A percentile compares a stretch with the other conserved stretches of the same genome.
Conservation (phyloP, 202 grass and related monocot species). For the Panicum hallii region DNA sequence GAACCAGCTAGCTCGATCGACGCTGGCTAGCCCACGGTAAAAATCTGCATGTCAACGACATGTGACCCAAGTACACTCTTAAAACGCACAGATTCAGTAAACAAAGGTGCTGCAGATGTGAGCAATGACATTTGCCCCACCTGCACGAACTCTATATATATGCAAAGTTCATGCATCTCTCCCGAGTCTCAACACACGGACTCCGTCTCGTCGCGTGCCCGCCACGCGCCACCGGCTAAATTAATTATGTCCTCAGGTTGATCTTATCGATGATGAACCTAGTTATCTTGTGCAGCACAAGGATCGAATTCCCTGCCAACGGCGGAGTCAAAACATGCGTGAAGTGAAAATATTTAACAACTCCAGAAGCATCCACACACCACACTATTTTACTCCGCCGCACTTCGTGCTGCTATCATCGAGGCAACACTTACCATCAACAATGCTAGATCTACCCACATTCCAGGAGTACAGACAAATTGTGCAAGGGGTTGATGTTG, state of each 20-base stretch:
- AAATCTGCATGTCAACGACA: not conserved
- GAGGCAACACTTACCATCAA: not conserved
- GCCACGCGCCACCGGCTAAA: not conserved
- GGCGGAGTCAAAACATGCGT: too few species aligned
- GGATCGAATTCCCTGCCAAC: too few species aligned
- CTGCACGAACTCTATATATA: not conserved
- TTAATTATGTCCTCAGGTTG: too few species aligned
- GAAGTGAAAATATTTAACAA: not conserved
- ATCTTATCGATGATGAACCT: too few species aligned
- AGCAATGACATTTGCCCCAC: not conserved
- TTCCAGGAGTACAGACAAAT: too few species aligned
- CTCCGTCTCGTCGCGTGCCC: not conserved
- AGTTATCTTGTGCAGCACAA: too few species aligned
- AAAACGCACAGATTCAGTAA: not conserved
- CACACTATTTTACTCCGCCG: slow-evolving; percentile 8
- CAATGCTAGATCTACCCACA: not conserved
- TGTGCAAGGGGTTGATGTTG: too few species aligned
- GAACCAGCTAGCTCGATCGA: too few species aligned
- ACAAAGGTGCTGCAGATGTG: not conserved
- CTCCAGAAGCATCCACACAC: slow-evolving; percentile 28
- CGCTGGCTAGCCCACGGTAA: not conserved
- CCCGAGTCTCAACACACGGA: too few species aligned
- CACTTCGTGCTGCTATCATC: not conserved
- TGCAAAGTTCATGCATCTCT: not conserved
- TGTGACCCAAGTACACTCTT: not conserved